Percentiles rank a stretch among this genome's conserved stretches.
These are phyloP conservation scores for Hymenoscyphus repandus DNA, from an alignment of 2,329 filamentous ascomycete genomes.

Conservation along the genomic window DNA sequence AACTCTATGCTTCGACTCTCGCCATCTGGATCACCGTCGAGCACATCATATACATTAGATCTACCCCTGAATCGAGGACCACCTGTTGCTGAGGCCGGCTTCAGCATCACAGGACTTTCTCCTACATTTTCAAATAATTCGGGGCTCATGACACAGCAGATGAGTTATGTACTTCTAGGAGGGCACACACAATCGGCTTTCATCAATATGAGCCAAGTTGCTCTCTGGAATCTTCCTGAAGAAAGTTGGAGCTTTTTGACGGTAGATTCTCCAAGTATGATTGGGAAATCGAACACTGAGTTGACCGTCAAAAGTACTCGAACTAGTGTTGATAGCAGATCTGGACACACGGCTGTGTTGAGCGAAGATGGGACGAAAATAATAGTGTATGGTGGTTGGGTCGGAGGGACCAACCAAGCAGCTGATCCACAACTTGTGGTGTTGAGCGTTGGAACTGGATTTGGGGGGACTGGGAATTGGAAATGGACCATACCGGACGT, in stretches of 20 bases:
- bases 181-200: slow-evolving; percentile 81
- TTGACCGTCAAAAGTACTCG: slow-evolving; percentile 43
- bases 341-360: slow-evolving; percentile 81
- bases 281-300: slow-evolving; percentile 43
- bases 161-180: slow-evolving; percentile 75
- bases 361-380: slow-evolving; percentile 73
- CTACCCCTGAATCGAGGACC: slow-evolving; percentile 44
- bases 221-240: slow-evolving; percentile 80
- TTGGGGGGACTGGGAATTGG: slow-evolving; percentile 67
- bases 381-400: slow-evolving; percentile 85
- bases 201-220: slow-evolving; percentile 90
- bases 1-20: slow-evolving; percentile 69
- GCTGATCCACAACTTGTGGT: slow-evolving; percentile 79
- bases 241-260: slow-evolving; percentile 79
- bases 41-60: slow-evolving; percentile 38
- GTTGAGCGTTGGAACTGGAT: slow-evolving; percentile 68
- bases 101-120: slow-evolving; percentile 69
- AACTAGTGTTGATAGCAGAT: slow-evolving; percentile 61
- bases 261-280: slow-evolving; percentile 43
- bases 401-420: slow-evolving; percentile 70
- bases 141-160: slow-evolving; percentile 63
- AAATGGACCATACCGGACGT: slow-evolving; percentile 57
- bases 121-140: slow-evolving; percentile 66
- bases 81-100: slow-evolving; percentile 79
- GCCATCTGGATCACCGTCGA: slow-evolving; percentile 38